A percentile compares a stretch with the other conserved stretches of the same genome.
These are phyloP conservation scores for Inga oerstediana DNA, from an alignment of 306 rosid genomes.

Conservation along the genomic window DNA sequence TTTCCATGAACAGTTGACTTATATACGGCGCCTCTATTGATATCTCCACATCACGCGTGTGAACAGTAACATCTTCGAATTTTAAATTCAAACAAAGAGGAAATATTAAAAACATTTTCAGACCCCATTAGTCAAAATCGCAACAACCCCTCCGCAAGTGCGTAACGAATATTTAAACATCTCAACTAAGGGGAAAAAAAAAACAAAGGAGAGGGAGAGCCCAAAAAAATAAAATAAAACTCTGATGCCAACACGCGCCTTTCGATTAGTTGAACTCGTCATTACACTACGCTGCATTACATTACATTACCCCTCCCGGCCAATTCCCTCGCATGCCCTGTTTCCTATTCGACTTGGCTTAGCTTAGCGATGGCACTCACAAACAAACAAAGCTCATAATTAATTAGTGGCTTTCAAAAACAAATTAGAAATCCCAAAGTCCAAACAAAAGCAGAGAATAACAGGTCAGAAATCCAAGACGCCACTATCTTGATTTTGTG, in stretches of 20 bases:
- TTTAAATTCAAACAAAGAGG: slow-evolving; percentile 8
- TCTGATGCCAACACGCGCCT: not conserved
- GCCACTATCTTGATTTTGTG: not conserved
- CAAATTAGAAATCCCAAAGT: slow-evolving; percentile 11
- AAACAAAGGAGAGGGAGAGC: not conserved
- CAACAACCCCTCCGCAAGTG: slow-evolving; percentile 10
- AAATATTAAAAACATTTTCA: not conserved
- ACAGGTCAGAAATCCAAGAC: not conserved
- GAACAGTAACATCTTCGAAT: not conserved
- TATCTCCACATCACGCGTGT: not conserved
- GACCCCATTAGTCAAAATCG: slow-evolving; percentile 35
- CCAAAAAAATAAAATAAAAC: not conserved
- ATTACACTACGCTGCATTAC: not conserved
- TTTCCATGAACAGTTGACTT: not conserved
- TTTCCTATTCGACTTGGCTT: not conserved
- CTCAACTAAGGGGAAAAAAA: not conserved
- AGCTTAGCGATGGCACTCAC: not conserved
- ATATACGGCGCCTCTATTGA: not conserved
- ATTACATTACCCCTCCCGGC: not conserved
- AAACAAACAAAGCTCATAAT: slow-evolving; percentile 19
- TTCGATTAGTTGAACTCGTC: not conserved
- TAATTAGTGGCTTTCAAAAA: not conserved
- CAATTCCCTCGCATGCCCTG: slow-evolving; percentile 24
- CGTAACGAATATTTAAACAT: not conserved
- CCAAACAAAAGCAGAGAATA: slow-evolving; percentile 48